Percentiles rank a stretch among this genome's conserved stretches.
Evolutionary conservation across 108 stramenopile species (phyloP).

Genomic region (Pseudonitzschia delicatissima): DNA sequence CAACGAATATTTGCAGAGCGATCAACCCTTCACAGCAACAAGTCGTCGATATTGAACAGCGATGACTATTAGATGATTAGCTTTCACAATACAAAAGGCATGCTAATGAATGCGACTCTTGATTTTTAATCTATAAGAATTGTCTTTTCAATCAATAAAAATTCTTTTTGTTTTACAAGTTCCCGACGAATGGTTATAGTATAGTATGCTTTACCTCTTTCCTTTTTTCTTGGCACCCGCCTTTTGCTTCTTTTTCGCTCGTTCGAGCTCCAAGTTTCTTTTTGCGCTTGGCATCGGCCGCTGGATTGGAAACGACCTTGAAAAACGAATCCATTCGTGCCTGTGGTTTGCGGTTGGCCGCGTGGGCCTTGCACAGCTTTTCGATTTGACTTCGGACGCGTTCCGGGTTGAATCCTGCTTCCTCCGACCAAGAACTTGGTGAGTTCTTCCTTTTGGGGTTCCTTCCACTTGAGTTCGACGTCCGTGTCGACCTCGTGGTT

Average conservation of each 20-base stretch:
- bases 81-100: too few species aligned
- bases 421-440: constrained; percentile 85
- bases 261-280: constrained; percentile 39
- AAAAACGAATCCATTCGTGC: constrained; percentile 92
- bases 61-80: too few species aligned
- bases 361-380: constrained; percentile 84
- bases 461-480: constrained; percentile 76
- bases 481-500: constrained; percentile 75
- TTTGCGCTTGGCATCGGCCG: constrained; percentile 51
- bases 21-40: background rate
- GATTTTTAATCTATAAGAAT: too few species aligned
- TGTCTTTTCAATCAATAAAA: too few species aligned
- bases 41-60: too few species aligned
- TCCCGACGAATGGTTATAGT: too few species aligned
- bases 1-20: background rate
- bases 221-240: constrained; percentile 23
- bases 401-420: constrained; percentile 91
- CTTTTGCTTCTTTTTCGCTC: constrained; percentile 45
- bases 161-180: too few species aligned
- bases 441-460: constrained; percentile 73
- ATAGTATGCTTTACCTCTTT: background rate
- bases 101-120: too few species aligned
- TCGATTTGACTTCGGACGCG: constrained; percentile 87
- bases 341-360: constrained; percentile 77
- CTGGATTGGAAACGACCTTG: constrained; percentile 52